A percentile compares a stretch with the other conserved stretches of the same genome.
These are phyloP conservation scores for Pythium phragmitis DNA, from an alignment of 352 stramenopile species.

Conservation along the genomic window DNA sequence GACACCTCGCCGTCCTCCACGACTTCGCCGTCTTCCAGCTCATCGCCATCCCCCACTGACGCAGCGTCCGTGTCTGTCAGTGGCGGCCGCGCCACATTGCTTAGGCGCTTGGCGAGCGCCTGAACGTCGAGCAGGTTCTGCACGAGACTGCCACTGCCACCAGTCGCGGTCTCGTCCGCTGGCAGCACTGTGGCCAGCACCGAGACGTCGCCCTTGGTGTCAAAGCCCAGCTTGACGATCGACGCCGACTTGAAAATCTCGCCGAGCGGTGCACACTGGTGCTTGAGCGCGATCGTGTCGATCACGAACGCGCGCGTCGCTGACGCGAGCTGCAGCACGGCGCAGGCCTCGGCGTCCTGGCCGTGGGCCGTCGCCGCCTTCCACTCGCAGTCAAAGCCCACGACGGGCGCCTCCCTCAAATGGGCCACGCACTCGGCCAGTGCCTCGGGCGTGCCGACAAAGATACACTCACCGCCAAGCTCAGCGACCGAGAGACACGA, in stretches of 20 bases:
- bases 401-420: constrained; percentile 37
- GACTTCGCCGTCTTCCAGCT: constrained; percentile 8
- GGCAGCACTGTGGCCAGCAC: constrained; percentile 49
- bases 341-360: constrained; percentile 37
- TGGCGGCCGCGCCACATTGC: background rate
- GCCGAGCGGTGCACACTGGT: constrained; percentile 28
- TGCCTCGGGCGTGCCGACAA: constrained; percentile 48
- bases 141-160: background rate
- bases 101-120: constrained; percentile 30
- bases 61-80: background rate
- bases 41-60: background rate
- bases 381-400: constrained; percentile 85
- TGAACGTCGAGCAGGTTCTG: constrained; percentile 55
- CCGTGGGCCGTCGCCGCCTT: constrained; percentile 37
- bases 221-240: constrained; percentile 75
- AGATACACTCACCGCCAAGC: constrained; percentile 44
- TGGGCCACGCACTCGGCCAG: constrained; percentile 41
- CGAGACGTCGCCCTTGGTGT: constrained; percentile 62
- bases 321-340: constrained; percentile 69
- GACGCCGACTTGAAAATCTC: constrained; percentile 44
- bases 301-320: constrained; percentile 58
- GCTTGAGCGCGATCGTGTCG: constrained; percentile 53
- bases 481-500: constrained; percentile 49
- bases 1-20: background rate
- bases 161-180: background rate